These are phyloP conservation scores for Trichoderma aggressivum DNA, from an alignment of 2,329 filamentous ascomycete species.

Conservation along the genomic window DNA sequence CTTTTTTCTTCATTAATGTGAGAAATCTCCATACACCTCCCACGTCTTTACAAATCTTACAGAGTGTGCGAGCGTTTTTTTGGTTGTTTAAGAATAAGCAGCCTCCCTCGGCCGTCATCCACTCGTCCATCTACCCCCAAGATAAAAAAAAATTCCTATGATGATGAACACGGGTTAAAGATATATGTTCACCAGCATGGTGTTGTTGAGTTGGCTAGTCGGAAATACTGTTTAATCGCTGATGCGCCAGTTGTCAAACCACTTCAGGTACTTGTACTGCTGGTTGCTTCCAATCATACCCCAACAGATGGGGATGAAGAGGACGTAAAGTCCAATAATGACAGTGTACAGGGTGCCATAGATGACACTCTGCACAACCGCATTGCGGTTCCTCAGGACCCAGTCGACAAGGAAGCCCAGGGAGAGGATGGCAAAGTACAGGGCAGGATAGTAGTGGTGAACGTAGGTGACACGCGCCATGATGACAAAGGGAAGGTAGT, in stretches of 20 bases:
- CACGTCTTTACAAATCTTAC: conserved; percentile 21
- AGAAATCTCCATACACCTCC: conserved; percentile 22
- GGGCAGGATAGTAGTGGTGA: conserved; percentile 96
- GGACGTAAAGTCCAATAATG: conserved; percentile 78
- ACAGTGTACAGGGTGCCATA: conserved; percentile 71
- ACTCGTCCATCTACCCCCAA: background rate
- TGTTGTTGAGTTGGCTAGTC: background rate
- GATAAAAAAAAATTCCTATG: background rate
- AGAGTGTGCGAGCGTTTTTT: background rate
- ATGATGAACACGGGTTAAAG: background rate
- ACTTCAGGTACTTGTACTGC: conserved; percentile 89
- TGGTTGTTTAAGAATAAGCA: background rate
- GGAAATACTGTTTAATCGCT: conserved; percentile 50
- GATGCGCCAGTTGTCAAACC: conserved; percentile 85
- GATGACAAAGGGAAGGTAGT: conserved; percentile 91
- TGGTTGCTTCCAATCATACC: conserved; percentile 85
- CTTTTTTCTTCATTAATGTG: conserved; percentile 23
- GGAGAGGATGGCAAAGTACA: conserved; percentile 92
- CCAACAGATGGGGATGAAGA: conserved; percentile 93
- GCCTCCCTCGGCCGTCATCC: conserved; percentile 2
- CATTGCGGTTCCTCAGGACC: conserved; percentile 65
- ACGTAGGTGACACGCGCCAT: conserved; percentile 99
- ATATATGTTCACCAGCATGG: background rate
- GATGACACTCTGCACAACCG: conserved; percentile 61
- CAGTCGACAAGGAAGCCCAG: conserved; percentile 89